Evolutionary conservation across 306 rosid species (phyloP).

Genomic region (Adenanthera pavonina): DNA sequence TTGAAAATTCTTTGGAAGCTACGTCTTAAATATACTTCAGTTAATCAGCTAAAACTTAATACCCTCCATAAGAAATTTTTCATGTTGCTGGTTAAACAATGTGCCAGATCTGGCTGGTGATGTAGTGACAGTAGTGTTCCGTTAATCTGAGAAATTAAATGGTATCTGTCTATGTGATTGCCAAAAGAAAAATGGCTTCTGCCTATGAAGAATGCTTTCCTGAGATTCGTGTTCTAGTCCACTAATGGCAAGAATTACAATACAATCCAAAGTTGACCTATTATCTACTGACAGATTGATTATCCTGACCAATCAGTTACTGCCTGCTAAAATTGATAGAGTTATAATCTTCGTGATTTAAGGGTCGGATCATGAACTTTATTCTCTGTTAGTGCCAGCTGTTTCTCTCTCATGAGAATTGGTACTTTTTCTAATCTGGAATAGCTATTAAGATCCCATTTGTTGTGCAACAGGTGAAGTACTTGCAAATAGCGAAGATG

Average conservation of each 20-base stretch:
- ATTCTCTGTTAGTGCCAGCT: neutral
- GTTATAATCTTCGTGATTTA: constrained; percentile 6
- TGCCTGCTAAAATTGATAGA: neutral
- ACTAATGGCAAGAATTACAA: neutral
- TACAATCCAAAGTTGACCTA: neutral
- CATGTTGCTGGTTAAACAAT: neutral
- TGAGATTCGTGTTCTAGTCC: neutral
- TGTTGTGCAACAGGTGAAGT: constrained; percentile 74
- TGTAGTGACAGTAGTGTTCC: neutral
- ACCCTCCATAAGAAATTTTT: neutral
- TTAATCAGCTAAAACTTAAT: constrained; percentile 1
- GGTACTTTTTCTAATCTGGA: neutral
- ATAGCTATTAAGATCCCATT: constrained; percentile 32
- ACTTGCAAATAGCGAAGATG: constrained; percentile 87
- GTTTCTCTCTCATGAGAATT: neutral
- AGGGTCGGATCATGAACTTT: neutral
- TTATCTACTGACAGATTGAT: neutral
- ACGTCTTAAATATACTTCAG: neutral
- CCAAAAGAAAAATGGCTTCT: neutral
- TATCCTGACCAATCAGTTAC: neutral
- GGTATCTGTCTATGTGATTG: neutral
- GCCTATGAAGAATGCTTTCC: neutral
- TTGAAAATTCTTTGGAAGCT: neutral
- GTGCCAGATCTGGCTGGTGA: constrained; percentile 6
- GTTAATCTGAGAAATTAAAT: neutral